Conservation (phyloP, 768 basidiomycete species). For the Leccinellum rugosiceps region DNA sequence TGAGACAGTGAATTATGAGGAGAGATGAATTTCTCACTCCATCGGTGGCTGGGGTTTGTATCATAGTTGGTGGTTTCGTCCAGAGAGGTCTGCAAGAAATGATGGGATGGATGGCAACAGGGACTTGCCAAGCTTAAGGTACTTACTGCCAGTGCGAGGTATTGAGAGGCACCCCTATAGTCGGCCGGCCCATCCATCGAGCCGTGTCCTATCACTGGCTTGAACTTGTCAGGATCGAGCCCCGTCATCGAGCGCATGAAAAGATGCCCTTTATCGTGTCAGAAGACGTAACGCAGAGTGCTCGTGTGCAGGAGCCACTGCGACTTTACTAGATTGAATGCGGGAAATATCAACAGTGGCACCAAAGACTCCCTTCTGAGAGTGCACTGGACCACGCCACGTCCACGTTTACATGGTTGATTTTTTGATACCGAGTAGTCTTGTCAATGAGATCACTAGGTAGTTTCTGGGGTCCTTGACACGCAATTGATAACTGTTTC, state of each 20-base stretch:
- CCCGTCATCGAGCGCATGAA: slow-evolving; percentile 9
- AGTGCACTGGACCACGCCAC: no score
- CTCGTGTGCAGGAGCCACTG: neutral
- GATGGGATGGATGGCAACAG: slow-evolving; percentile 2
- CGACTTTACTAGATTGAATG: no score
- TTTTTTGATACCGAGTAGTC: no score
- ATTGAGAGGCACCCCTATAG: slow-evolving; percentile 32
- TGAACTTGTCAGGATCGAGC: slow-evolving; percentile 10
- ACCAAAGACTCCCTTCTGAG: no score
- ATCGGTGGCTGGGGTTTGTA: slow-evolving; percentile 11
- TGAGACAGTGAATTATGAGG: neutral
- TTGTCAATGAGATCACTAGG: no score
- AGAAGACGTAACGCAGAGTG: neutral
- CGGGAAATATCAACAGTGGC: neutral
- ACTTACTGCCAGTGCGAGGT: slow-evolving; percentile 19
- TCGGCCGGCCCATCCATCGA: slow-evolving; percentile 13
- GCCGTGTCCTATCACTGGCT: slow-evolving; percentile 10
- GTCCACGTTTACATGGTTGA: no score
- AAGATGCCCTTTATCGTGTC: slow-evolving; percentile 12
- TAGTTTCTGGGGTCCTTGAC: no score
- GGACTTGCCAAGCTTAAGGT: neutral
- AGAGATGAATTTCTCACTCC: slow-evolving; percentile 12
- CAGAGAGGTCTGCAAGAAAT: slow-evolving; percentile 11
- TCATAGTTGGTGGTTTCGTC: slow-evolving; percentile 22
- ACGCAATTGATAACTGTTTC: neutral